Conservation (phyloP, 2,329 filamentous ascomycete genomes). For the Sporothrix mexicana region DNA sequence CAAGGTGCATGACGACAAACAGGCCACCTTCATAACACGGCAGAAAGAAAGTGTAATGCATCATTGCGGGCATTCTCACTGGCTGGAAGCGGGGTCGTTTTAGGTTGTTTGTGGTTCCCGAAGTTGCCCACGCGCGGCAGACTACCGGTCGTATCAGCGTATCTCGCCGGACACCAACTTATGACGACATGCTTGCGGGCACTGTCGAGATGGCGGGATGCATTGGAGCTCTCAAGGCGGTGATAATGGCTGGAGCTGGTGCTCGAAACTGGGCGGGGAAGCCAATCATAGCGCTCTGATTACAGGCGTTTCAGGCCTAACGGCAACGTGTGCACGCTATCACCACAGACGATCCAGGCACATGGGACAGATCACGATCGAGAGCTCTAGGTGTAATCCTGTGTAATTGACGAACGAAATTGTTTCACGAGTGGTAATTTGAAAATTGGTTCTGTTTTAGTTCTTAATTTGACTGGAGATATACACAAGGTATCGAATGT, state of each 20-base stretch:
- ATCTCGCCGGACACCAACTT: constrained; percentile 16
- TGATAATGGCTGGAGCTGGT: constrained; percentile 16
- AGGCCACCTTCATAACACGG: constrained; percentile 31
- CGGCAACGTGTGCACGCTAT: neutral
- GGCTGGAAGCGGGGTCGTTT: constrained; percentile 25
- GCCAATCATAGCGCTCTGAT: constrained; percentile 27
- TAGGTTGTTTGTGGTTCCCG: neutral
- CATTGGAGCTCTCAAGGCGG: neutral
- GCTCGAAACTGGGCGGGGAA: constrained; percentile 6
- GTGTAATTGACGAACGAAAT: too few species aligned
- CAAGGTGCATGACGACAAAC: neutral
- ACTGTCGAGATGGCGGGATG: constrained; percentile 1
- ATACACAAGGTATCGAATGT: too few species aligned
- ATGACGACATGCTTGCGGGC: constrained; percentile 33
- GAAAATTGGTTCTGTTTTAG: too few species aligned
- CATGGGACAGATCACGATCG: neutral
- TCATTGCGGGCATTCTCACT: constrained; percentile 30
- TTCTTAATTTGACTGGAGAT: too few species aligned
- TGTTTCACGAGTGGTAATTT: too few species aligned
- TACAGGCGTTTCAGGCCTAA: constrained; percentile 24
- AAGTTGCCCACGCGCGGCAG: neutral
- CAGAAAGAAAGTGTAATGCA: constrained; percentile 21
- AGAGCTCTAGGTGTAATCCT: neutral
- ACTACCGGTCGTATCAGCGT: constrained; percentile 10
- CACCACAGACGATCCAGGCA: constrained; percentile 2